Percentiles rank a stretch among this genome's conserved stretches.
These are phyloP conservation scores for Solanum aculeatissimum DNA, from an alignment of 305 asterid genomes.

Conservation along the genomic window DNA sequence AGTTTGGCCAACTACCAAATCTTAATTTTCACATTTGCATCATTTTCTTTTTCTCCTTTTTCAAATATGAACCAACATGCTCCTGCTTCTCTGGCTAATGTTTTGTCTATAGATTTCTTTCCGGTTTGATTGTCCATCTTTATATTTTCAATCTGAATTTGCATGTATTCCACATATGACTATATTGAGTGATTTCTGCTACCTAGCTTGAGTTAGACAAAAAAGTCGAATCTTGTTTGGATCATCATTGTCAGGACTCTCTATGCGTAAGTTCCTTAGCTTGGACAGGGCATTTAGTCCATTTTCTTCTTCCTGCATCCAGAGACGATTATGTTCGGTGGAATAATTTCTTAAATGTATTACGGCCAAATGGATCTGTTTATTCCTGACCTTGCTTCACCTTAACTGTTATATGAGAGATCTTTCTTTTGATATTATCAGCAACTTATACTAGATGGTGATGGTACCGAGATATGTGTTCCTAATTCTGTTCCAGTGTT, in stretches of 20 bases:
- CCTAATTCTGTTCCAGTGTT: not conserved
- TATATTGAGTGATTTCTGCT: not conserved
- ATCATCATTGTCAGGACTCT: not conserved
- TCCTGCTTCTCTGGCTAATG: not conserved
- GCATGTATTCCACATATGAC: not conserved
- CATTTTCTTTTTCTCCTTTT: too few relatives aligned
- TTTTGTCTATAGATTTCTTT: not conserved
- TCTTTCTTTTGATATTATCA: not conserved
- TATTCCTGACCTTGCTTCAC: not conserved
- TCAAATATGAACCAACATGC: too few relatives aligned
- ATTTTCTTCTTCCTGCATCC: not conserved
- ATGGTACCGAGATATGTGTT: not conserved
- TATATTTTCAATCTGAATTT: not conserved
- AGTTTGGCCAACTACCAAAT: too few relatives aligned
- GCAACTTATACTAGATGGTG: not conserved
- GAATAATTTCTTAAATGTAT: not conserved
- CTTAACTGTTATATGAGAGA: not conserved
- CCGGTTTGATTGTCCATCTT: not conserved
- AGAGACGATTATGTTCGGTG: not conserved
- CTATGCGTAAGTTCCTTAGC: not conserved
- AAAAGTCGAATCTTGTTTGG: not conserved
- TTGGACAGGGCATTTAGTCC: not conserved
- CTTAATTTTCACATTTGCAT: too few relatives aligned
- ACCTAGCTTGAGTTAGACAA: not conserved
- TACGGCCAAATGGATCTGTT: not conserved